phyloP scores from a whole-genome alignment of 257 asterid species.

The Solanum arcanum region DNA sequence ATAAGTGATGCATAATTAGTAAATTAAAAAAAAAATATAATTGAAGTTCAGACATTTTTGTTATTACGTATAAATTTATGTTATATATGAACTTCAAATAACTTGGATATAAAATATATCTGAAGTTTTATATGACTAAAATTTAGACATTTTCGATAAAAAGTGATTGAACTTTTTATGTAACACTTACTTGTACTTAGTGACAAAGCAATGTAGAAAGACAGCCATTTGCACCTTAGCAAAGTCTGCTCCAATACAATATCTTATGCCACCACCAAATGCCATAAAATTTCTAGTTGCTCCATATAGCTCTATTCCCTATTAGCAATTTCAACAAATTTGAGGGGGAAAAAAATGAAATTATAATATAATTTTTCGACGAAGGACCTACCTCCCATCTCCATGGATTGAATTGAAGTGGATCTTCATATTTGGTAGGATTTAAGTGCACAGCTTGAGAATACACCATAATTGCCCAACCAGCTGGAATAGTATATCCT shows the following conservation, averaged over 20 bases:
- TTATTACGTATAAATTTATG: too few relatives aligned
- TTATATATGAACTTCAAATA: too few relatives aligned
- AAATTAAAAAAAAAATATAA: too few relatives aligned
- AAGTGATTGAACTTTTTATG: neutral
- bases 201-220: conserved; percentile 62
- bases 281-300: conserved; percentile 90
- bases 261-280: conserved; percentile 85
- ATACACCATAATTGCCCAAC: conserved; percentile 10
- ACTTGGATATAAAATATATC: too few relatives aligned
- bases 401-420: conserved; percentile 84
- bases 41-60: too few relatives aligned
- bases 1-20: too few relatives aligned
- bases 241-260: conserved; percentile 85
- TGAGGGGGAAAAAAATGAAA: too few relatives aligned
- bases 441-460: conserved; percentile 41
- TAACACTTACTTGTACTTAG: conserved; percentile 61
- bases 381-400: conserved; percentile 66
- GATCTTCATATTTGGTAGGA: conserved; percentile 58
- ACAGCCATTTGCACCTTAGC: conserved; percentile 78
- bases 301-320: conserved; percentile 57
- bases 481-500: conserved; percentile 82
- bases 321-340: neutral
- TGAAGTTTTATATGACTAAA: too few relatives aligned
- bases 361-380: neutral
- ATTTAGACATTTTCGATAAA: too few relatives aligned